Evolutionary conservation across 345 rosid species (phyloP).

Genomic region (Corchorus olitorius): DNA sequence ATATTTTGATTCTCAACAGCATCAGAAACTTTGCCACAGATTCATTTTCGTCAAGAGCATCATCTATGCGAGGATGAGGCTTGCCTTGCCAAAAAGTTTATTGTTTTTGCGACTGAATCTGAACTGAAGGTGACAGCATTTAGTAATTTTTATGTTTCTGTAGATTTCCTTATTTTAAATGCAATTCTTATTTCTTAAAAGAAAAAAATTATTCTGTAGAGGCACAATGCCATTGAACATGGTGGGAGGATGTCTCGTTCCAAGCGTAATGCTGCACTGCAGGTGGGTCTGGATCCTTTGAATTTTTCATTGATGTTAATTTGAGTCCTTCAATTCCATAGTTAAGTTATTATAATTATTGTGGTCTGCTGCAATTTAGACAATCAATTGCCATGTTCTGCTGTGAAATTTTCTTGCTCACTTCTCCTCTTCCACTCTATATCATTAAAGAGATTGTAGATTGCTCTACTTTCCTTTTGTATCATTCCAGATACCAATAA

Average conservation of each 20-base stretch:
- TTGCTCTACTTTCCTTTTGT: background rate
- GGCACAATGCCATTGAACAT: conserved; percentile 66
- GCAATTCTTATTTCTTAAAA: background rate
- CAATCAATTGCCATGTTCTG: background rate
- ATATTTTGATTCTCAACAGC: conserved; percentile 16
- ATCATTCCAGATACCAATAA: conserved; percentile 56
- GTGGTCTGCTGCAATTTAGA: background rate
- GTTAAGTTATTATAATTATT: background rate
- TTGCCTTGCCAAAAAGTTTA: conserved; percentile 66
- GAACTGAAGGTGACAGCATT: conserved; percentile 60
- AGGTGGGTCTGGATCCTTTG: conserved; percentile 38
- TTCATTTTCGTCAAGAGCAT: conserved; percentile 68
- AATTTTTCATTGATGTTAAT: background rate
- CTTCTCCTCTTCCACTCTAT: background rate
- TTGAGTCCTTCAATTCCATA: background rate
- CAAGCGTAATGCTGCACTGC: conserved; percentile 69
- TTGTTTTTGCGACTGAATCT: conserved; percentile 58
- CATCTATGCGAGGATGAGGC: conserved; percentile 72
- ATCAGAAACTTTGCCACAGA: conserved; percentile 31
- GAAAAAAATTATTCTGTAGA: conserved; percentile 32
- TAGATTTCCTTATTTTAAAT: background rate
- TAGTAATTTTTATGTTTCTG: background rate
- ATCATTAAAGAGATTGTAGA: conserved; percentile 3
- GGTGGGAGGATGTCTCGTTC: conserved; percentile 77
- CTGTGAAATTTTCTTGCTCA: background rate